Percentiles rank a stretch among this genome's conserved stretches.
These are phyloP conservation scores for Rhodamnia argentea DNA, from an alignment of 345 rosid species.

Conservation along the genomic window DNA sequence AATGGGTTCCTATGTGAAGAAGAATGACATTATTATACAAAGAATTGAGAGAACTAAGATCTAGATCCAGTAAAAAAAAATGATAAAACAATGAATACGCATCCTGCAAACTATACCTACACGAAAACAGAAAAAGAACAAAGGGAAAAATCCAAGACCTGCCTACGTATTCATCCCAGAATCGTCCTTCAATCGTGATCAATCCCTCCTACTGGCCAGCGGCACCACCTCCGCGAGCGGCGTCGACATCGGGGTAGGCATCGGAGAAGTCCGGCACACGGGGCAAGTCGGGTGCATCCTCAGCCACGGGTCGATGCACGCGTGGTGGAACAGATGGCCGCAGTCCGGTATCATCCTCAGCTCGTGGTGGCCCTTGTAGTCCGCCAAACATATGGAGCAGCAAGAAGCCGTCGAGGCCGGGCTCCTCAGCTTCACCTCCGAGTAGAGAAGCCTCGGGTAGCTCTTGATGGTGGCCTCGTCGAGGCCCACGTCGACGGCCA, in stretches of 20 bases:
- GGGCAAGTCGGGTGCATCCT: constrained; percentile 24
- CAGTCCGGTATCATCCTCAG: constrained; percentile 24
- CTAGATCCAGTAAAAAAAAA: not conserved
- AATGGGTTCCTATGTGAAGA: not conserved
- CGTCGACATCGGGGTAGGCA: constrained; percentile 8
- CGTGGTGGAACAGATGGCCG: constrained; percentile 19
- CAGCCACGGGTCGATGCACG: constrained; percentile 26
- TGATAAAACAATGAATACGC: not conserved
- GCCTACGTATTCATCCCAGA: not conserved
- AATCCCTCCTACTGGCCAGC: constrained; percentile 1
- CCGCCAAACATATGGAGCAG: constrained; percentile 28
- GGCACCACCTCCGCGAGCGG: constrained; percentile 10
- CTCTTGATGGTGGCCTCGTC: constrained; percentile 16
- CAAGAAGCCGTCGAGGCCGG: constrained; percentile 3
- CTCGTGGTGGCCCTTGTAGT: constrained; percentile 14
- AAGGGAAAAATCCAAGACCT: not conserved
- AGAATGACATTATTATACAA: not conserved
- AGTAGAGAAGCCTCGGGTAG: constrained; percentile 22
- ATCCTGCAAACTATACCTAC: not conserved
- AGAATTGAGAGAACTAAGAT: not conserved
- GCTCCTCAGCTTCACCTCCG: constrained; percentile 3
- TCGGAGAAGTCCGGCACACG: constrained; percentile 20
- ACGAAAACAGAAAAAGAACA: not conserved
- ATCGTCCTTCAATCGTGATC: not conserved
- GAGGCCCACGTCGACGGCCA: constrained; percentile 13